Evolutionary conservation across 768 basidiomycete species (phyloP).

Genomic region (Psilocybe tampanensis): DNA sequence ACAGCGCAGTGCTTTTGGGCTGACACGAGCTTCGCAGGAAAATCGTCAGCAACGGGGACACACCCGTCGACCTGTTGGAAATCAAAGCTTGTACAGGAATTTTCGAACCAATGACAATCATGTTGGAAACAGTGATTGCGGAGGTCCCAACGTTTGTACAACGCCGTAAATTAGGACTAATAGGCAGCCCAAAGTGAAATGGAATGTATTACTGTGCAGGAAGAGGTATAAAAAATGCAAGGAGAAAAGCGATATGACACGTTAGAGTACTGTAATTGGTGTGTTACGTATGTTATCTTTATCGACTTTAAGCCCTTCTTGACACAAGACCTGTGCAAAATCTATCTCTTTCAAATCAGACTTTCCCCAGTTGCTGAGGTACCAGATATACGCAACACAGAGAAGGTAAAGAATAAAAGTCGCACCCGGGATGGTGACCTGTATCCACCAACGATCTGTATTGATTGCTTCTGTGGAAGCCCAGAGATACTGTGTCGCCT

Average conservation of each 20-base stretch:
- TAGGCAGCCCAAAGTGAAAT: too few species aligned
- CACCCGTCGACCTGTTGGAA: neutral
- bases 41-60: neutral
- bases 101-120: neutral
- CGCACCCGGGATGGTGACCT: constrained; percentile 14
- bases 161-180: too few species aligned
- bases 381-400: neutral
- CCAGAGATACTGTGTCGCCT: constrained; percentile 8
- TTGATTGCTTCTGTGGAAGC: constrained; percentile 12
- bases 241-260: neutral
- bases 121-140: neutral
- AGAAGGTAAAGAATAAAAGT: constrained; percentile 15
- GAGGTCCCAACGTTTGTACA: neutral
- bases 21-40: neutral
- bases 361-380: too few species aligned
- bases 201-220: too few species aligned
- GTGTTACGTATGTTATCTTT: neutral
- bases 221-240: too few species aligned
- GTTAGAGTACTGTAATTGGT: neutral
- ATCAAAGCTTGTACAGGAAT: neutral
- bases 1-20: too few species aligned
- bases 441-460: constrained; percentile 19
- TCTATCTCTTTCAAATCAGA: too few species aligned
- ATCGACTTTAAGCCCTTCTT: neutral
- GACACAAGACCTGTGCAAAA: neutral